Conservation (phyloP, 306 rosid genomes). For the Rosa multiflora region DNA sequence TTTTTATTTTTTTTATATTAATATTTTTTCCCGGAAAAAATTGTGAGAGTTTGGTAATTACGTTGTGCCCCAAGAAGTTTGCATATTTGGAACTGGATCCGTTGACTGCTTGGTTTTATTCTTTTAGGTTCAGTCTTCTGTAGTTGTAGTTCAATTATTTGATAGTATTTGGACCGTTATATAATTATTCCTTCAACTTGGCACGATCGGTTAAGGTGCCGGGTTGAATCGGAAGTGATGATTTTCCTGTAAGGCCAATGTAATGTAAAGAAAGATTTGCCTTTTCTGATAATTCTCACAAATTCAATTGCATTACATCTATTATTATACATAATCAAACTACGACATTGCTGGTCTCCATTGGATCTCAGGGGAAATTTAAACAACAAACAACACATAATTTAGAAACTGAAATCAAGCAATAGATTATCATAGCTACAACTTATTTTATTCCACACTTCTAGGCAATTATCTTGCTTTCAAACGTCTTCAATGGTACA, state of each 20-base stretch:
- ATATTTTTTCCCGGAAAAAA: not conserved
- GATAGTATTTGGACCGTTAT: too few relatives aligned
- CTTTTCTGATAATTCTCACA: not conserved
- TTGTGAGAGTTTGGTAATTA: not conserved
- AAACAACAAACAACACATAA: too few relatives aligned
- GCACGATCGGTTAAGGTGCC: too few relatives aligned
- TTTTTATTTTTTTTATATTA: not conserved
- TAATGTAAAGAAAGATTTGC: not conserved
- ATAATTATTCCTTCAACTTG: too few relatives aligned
- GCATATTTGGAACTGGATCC: not conserved
- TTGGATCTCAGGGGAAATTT: not conserved
- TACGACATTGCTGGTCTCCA: not conserved
- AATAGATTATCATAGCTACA: too few relatives aligned
- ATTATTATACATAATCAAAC: too few relatives aligned
- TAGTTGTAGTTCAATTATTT: not conserved
- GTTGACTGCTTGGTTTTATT: not conserved
- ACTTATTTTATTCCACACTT: too few relatives aligned
- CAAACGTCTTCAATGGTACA: not conserved
- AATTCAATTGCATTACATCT: not conserved
- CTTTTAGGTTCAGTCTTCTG: not conserved
- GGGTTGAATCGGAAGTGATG: too few relatives aligned
- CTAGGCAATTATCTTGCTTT: not conserved
- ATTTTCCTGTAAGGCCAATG: too few relatives aligned
- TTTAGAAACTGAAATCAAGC: too few relatives aligned
- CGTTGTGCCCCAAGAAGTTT: not conserved